These are phyloP conservation scores for Nephelium lappaceum DNA, from an alignment of 345 rosid genomes.

Conservation along the genomic window DNA sequence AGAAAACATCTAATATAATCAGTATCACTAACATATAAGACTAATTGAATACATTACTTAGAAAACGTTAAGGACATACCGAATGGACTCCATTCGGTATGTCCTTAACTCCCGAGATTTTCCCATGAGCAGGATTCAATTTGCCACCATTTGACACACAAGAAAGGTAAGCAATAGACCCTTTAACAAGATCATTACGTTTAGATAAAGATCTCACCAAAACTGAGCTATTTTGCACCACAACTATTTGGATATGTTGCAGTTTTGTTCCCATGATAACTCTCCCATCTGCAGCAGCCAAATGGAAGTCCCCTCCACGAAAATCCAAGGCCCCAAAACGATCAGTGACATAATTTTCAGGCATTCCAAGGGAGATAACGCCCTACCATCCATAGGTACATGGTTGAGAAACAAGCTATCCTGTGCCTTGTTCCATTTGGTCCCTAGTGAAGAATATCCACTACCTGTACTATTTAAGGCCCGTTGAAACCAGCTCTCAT, in stretches of 20 bases:
- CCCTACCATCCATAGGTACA: constrained; percentile 39
- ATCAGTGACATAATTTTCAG: constrained; percentile 23
- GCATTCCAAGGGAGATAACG: constrained; percentile 42
- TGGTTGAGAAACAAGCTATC: constrained; percentile 26
- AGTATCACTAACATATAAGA: not conserved
- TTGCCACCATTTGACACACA: constrained; percentile 19
- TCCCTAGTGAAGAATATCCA: constrained; percentile 26
- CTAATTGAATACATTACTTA: too few species aligned
- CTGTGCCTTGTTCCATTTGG: constrained; percentile 26
- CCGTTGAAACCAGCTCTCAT: constrained; percentile 34
- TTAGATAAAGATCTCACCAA: constrained; percentile 13
- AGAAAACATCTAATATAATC: not conserved
- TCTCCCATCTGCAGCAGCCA: constrained; percentile 32
- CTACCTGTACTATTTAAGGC: constrained; percentile 23
- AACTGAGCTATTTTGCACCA: constrained; percentile 13
- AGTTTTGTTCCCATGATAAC: constrained; percentile 26
- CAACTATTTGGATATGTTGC: constrained; percentile 15
- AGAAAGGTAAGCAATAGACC: not conserved
- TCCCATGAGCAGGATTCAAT: not conserved
- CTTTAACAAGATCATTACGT: not conserved
- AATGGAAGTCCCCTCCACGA: constrained; percentile 37
- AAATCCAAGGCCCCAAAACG: constrained; percentile 34
- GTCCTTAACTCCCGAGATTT: constrained; percentile 21
- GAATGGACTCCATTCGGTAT: constrained; percentile 36
- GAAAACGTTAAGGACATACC: constrained; percentile 21